Conservation (phyloP, 2,329 filamentous ascomycete species). For the Penicillium sp. region DNA sequence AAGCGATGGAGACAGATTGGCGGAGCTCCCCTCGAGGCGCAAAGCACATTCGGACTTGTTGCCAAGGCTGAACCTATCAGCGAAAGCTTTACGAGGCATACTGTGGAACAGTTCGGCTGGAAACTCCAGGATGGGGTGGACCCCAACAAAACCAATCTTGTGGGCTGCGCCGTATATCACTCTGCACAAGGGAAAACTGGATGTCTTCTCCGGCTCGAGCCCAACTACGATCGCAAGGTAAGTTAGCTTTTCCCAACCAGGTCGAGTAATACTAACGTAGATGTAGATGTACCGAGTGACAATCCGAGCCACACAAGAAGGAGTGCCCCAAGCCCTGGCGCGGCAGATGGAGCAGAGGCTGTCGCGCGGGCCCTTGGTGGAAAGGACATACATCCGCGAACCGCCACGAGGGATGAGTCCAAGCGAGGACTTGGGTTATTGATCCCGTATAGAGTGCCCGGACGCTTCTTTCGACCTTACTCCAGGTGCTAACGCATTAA, state of each 20-base stretch:
- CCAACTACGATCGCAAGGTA: slow-evolving; percentile 91
- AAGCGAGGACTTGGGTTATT: slow-evolving; percentile 7
- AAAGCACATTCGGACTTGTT: slow-evolving; percentile 77
- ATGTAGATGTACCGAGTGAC: slow-evolving; percentile 91
- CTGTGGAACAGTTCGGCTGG: slow-evolving; percentile 87
- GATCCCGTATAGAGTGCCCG: not conserved
- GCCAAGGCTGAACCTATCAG: slow-evolving; percentile 68
- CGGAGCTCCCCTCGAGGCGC: slow-evolving; percentile 81
- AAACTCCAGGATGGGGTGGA: slow-evolving; percentile 84
- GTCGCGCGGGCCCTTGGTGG: slow-evolving; percentile 53
- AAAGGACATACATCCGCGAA: slow-evolving; percentile 9
- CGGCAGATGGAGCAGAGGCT: slow-evolving; percentile 88
- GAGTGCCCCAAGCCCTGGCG: slow-evolving; percentile 77
- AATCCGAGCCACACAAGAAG: slow-evolving; percentile 90
- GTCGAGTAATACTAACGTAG: not conserved
- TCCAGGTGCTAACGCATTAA: not conserved
- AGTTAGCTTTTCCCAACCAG: slow-evolving; percentile 38
- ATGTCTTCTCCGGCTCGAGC: slow-evolving; percentile 89
- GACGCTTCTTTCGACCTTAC: slow-evolving; percentile 2
- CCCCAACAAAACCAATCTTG: slow-evolving; percentile 90
- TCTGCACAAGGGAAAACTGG: slow-evolving; percentile 85
- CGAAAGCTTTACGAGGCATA: slow-evolving; percentile 70
- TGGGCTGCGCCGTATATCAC: slow-evolving; percentile 84
- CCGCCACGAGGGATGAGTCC: not conserved
- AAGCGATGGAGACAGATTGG: slow-evolving; percentile 99